These are phyloP conservation scores for Coelastrella sp. DNA, from an alignment of 139 green algal species.

Conservation along the genomic window DNA sequence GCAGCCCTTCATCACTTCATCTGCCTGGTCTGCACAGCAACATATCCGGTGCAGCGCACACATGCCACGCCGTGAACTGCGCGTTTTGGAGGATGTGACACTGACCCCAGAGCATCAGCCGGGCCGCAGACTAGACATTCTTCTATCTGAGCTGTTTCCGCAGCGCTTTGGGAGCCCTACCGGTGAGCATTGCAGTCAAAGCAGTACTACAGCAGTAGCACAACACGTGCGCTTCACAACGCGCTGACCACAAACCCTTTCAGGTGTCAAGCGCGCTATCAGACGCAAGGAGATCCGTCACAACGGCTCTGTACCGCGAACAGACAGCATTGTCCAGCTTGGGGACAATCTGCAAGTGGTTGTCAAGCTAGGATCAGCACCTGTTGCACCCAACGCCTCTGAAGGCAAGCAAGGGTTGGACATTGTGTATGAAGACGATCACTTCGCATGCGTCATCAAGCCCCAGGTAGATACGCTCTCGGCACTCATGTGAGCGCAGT, in stretches of 20 bases:
- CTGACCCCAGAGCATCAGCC: background rate
- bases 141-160: conserved; percentile 6
- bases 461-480: conserved; percentile 39
- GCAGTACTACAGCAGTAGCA: background rate
- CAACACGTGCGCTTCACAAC: too few species aligned
- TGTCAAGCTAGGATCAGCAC: background rate
- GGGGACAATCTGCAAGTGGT: conserved; percentile 12
- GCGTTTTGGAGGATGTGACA: background rate
- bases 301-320: conserved; percentile 9
- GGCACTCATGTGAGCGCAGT: background rate
- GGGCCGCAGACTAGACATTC: background rate
- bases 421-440: conserved; percentile 61
- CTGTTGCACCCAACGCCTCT: background rate
- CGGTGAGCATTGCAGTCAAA: background rate
- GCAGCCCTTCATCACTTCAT: background rate
- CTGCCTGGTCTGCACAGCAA: background rate
- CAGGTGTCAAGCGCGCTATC: conserved; percentile 17
- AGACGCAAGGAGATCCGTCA: conserved; percentile 6
- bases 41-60: background rate
- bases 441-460: conserved; percentile 63
- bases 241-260: background rate
- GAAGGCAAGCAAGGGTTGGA: conserved; percentile 44
- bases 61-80: background rate
- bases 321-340: conserved; percentile 5
- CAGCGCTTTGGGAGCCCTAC: background rate